Conservation (phyloP, 192 early-diverging fungal genomes). For the Geranomyces michiganensis region DNA sequence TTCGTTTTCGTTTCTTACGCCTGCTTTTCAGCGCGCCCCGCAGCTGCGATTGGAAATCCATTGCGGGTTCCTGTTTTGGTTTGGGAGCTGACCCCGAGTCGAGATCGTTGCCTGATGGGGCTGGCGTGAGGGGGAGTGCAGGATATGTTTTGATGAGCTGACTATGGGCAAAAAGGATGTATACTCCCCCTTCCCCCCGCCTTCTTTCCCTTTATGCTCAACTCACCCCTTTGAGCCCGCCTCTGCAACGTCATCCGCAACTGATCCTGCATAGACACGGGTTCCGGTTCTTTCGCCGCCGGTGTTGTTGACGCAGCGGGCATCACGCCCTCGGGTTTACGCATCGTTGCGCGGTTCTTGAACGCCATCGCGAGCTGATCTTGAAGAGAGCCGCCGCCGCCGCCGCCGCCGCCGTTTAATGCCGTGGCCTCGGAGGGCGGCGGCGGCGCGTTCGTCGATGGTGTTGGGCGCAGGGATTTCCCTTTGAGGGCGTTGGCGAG, state of each 20-base stretch:
- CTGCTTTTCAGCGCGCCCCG: constrained; percentile 24
- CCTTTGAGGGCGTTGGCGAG: constrained; percentile 21
- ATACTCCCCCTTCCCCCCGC: no score
- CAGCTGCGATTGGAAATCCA: constrained; percentile 37
- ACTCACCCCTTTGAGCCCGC: constrained; percentile 12
- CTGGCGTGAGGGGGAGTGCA: no score
- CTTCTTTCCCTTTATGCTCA: no score
- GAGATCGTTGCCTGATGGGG: neutral
- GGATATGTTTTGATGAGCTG: no score
- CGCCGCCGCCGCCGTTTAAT: constrained; percentile 4
- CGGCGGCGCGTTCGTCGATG: no score
- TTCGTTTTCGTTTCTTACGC: constrained; percentile 5
- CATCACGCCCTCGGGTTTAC: constrained; percentile 12
- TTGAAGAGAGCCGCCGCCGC: constrained; percentile 18
- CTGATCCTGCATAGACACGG: constrained; percentile 30
- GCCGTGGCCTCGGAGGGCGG: constrained; percentile 15
- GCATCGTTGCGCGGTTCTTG: constrained; percentile 20
- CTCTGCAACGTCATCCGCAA: constrained; percentile 29
- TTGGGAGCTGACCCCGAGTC: constrained; percentile 9
- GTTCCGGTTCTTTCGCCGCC: constrained; percentile 15
- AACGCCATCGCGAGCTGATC: constrained; percentile 13
- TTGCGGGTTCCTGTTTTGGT: constrained; percentile 3
- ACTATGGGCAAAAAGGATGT: neutral
- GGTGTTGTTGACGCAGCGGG: neutral
- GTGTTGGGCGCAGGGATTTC: neutral